Conservation (phyloP, 495 filamentous ascomycete species). For the Podospora bellae-mahoneyi region DNA sequence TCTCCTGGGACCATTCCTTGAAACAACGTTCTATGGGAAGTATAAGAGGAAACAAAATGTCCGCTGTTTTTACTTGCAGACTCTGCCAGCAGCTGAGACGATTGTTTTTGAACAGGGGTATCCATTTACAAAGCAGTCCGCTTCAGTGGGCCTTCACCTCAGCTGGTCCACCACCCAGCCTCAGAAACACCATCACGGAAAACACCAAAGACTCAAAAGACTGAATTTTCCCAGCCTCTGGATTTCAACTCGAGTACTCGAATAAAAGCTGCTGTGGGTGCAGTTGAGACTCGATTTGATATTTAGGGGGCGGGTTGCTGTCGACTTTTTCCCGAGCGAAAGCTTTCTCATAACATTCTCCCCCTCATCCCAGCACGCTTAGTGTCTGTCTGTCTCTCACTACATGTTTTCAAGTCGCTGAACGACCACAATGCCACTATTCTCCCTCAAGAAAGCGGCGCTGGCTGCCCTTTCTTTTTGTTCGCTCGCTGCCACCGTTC, state of each 20-base stretch:
- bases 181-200: neutral
- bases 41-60: neutral
- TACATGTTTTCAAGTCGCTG: neutral
- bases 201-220: neutral
- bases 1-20: neutral
- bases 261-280: neutral
- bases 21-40: neutral
- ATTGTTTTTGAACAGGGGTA: neutral
- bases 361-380: neutral
- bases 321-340: neutral
- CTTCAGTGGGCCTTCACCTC: neutral
- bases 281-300: too few relatives aligned
- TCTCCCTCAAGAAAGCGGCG: conserved; percentile 22
- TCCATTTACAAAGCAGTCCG: neutral
- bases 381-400: neutral
- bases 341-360: neutral
- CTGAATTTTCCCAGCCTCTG: neutral
- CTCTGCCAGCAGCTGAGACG: neutral
- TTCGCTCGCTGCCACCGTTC: conserved; percentile 8
- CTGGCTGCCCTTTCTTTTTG: conserved; percentile 23
- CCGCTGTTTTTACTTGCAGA: neutral
- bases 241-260: neutral
- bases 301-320: too few relatives aligned
- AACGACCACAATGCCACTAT: conserved; percentile 2
- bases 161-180: conserved; percentile 2